These are phyloP conservation scores for Colletotrichum agaves DNA, from an alignment of 2,329 filamentous ascomycete species.

Conservation along the genomic window DNA sequence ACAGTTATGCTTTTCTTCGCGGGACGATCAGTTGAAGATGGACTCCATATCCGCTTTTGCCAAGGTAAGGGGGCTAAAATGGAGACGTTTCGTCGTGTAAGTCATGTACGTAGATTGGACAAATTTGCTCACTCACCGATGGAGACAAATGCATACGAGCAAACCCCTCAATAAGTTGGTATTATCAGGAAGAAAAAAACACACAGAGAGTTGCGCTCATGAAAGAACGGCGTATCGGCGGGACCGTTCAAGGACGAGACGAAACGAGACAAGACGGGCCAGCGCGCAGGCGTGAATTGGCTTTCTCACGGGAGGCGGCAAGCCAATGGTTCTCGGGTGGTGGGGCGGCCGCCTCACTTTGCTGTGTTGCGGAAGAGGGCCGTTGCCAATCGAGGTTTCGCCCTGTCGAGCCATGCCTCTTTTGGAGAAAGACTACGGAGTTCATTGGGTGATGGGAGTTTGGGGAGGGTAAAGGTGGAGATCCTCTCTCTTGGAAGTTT, in stretches of 20 bases:
- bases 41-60: too few species aligned
- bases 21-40: conserved; percentile 6
- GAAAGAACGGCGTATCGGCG: conserved; percentile 3
- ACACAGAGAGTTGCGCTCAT: background rate
- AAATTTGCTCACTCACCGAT: background rate
- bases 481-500: background rate
- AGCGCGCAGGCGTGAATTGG: background rate
- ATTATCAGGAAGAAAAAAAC: background rate
- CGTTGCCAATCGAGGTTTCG: conserved; percentile 29
- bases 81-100: background rate
- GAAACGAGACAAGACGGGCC: conserved; percentile 17
- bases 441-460: background rate
- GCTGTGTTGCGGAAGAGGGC: conserved; percentile 23
- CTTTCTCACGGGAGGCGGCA: background rate
- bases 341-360: conserved; percentile 38
- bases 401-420: conserved; percentile 12
- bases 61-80: too few species aligned
- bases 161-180: too few species aligned
- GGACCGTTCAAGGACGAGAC: conserved; percentile 5
- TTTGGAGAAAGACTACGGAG: background rate
- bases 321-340: conserved; percentile 24
- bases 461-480: conserved; percentile 7
- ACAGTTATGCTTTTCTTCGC: background rate
- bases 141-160: background rate
- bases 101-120: background rate